Evolutionary conservation across 1,284 basidiomycete genomes (phyloP), one percentile per base, ranked within the genome.

Genomic region (Rhodotorula sp.): DNA sequence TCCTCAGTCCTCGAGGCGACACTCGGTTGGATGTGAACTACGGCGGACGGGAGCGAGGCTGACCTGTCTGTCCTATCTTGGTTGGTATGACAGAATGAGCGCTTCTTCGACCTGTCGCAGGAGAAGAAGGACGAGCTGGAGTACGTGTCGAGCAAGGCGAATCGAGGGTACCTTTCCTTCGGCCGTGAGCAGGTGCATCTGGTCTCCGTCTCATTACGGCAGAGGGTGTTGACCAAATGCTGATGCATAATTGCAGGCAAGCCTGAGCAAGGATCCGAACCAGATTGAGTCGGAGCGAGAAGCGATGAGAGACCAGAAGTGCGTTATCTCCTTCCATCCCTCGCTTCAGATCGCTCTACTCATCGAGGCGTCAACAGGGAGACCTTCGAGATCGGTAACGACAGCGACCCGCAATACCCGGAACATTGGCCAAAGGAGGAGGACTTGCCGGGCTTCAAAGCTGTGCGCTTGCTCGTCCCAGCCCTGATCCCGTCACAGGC

Each of bases 351-450:
- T 34, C 34, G 34, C 34, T 34, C 34, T 10, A 34, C 34, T 34
- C n/a, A n/a, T n/a, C n/a, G n/a, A n/a, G n/a, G 26, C 31, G 30
- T 22, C 31, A 7, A n/a, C 31, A 68, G 64, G 50, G 68, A 69
- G 46, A 69, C 68, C 22, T 61, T 69, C 26, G 68, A 69, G 40
- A 69, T 69, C 4, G 68, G 68, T 7, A 69, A 69, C 59, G 68
- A 69, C 50, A 13, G 26, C 20, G 63, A 69, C 20, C 68, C 68
- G 24, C 30, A 59, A 10, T 69, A 58, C 26, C 68, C 68, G 22
- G 68, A 69, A 50, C 68, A 69, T 22, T 69, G 68, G 68, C 68
- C 68, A 15, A 13, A 30, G 2, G 68, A 62, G 64, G 37, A 51
- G 26, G 64, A 65, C 31, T 22, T 69, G 6, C 67, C 68, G 6